phyloP scores from a whole-genome alignment of 202 grass and related monocot species.

The Digitaria exilis region DNA sequence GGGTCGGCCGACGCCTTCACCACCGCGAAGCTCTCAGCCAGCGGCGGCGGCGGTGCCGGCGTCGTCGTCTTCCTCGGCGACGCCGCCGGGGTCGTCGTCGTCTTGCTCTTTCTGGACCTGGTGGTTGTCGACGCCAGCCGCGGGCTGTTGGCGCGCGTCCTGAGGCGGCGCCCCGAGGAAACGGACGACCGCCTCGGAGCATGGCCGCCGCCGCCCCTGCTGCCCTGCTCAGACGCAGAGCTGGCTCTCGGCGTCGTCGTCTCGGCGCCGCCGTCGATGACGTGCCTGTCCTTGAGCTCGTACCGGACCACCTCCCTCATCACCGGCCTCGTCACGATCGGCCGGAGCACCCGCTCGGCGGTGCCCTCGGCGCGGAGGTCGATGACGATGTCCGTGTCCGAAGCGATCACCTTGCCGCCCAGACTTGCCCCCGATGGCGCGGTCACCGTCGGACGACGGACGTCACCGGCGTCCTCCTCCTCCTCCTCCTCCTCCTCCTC shows the following conservation, averaged over 20 bases:
- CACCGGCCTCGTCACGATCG: conserved; percentile 58
- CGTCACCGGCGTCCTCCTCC: too few species aligned
- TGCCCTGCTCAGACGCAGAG: conserved; percentile 34
- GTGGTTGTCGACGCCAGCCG: conserved; percentile 33
- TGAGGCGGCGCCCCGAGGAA: conserved; percentile 41
- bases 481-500: too few species aligned
- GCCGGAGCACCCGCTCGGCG: conserved; percentile 53
- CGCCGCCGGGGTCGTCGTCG: background rate
- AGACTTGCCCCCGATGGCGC: background rate
- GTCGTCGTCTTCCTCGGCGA: background rate
- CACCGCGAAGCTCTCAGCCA: conserved; percentile 59
- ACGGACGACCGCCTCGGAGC: conserved; percentile 40
- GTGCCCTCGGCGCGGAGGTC: conserved; percentile 38
- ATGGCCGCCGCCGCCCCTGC: conserved; percentile 32
- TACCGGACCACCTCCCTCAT: background rate
- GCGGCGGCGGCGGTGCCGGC: background rate
- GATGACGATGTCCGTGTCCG: conserved; percentile 71
- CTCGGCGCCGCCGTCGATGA: background rate
- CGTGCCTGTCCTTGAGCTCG: background rate
- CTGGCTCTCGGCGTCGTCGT: background rate
- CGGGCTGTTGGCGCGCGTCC: conserved; percentile 53
- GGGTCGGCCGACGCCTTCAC: conserved; percentile 70
- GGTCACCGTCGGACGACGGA: background rate
- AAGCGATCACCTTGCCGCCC: conserved; percentile 53
- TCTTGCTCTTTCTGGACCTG: conserved; percentile 37